Evolutionary conservation across 441 rosid species (phyloP), one percentile per base, ranked within the genome.

Genomic region (Isatis lusitanica): DNA sequence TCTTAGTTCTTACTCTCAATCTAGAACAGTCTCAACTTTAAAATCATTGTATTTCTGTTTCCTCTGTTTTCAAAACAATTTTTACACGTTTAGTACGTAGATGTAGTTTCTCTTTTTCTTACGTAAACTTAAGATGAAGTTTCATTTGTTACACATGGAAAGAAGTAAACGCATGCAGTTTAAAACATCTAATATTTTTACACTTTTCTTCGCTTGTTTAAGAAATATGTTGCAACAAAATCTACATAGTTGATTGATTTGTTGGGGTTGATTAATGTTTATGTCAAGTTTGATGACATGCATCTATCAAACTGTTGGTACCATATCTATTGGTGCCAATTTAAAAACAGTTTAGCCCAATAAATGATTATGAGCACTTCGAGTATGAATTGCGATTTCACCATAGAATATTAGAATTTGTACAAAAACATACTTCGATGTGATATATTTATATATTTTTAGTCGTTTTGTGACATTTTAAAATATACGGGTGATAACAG

Each of bases 261-360:
- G 39, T 63, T 26, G 9, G 39, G 13, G 67, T 28, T 68, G 42
- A 56, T 68, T 30, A 46, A 62, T 68, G 70, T 52, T 61, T 62
- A 53, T 68, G 59, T 44, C 58, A 68, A 21, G 58, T 68, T 75
- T 62, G 79, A 70, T 75, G n/a, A 55, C n/a, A 53, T 26, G 24
- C 0, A 17, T 44, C 52, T 68, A 38, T 75, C 79, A 68, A 16
- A 44, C 63, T 42, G 15, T 68, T 31, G 73, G 56, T 68, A 40
- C 71, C 50, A 35, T 35, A 10, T 42, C 18, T 46, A 17, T 28
- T 55, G 65, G 52, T 73, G 11, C 48, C 58, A 21, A 55, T n/a
- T 10, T 48, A 9, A 30, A 38, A 58, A n/a, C 15, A 66, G 42
- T 30, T 53, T 40, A 28, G 30, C 53, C 8, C 62, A 56, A 56